phyloP scores from a whole-genome alignment of 805 yeast species.

The Myxozyma mucilagina region DNA sequence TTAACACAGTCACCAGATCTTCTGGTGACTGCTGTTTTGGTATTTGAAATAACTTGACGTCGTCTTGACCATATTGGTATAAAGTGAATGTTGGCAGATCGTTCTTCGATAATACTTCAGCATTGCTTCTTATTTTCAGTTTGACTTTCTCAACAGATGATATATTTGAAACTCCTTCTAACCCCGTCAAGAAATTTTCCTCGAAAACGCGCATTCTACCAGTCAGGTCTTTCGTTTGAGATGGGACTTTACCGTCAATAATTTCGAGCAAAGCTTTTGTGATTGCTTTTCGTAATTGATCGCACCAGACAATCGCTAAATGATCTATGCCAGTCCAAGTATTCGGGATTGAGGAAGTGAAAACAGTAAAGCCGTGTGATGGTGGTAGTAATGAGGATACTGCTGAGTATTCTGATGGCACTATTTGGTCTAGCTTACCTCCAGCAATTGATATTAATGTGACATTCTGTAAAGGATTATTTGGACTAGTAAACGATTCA shows the following conservation, averaged over 20 bases:
- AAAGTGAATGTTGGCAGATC: background rate
- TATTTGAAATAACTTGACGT: no score
- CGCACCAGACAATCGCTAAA: slow-evolving; percentile 95
- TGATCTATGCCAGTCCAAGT: slow-evolving; percentile 97
- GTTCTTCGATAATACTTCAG: background rate
- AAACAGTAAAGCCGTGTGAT: slow-evolving; percentile 76
- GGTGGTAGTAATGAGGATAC: slow-evolving; percentile 70
- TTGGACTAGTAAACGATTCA: slow-evolving; percentile 48
- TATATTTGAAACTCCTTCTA: slow-evolving; percentile 25
- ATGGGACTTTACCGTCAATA: slow-evolving; percentile 50
- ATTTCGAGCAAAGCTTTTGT: slow-evolving; percentile 61
- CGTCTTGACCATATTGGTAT: no score
- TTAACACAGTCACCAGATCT: no score
- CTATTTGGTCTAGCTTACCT: slow-evolving; percentile 70
- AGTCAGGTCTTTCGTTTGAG: slow-evolving; percentile 51
- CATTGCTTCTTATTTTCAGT: background rate
- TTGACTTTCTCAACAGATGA: background rate
- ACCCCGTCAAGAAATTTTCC: slow-evolving; percentile 42
- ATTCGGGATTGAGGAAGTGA: slow-evolving; percentile 79
- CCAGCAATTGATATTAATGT: slow-evolving; percentile 86
- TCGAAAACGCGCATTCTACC: slow-evolving; percentile 63
- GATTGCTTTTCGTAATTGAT: slow-evolving; percentile 68
- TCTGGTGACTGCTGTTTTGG: no score
- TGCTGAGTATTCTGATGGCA: slow-evolving; percentile 89
- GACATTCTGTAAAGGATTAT: slow-evolving; percentile 53